These are phyloP conservation scores for Codiaeum variegatum DNA, from an alignment of 441 rosid genomes.

Conservation along the genomic window DNA sequence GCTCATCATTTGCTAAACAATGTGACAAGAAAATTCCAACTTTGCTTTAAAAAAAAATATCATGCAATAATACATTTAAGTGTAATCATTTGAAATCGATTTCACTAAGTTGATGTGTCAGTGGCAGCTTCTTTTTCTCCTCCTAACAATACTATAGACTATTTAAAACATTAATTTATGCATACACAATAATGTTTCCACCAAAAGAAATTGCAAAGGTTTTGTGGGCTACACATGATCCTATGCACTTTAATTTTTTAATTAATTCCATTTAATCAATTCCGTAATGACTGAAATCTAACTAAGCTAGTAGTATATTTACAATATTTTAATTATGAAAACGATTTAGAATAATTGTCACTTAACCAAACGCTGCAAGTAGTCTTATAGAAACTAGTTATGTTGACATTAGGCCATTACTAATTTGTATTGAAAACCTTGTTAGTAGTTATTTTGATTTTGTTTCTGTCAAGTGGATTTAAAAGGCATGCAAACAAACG, in stretches of 20 bases:
- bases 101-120: neutral
- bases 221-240: conserved; percentile 21
- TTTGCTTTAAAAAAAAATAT: neutral
- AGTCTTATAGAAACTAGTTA: too few relatives aligned
- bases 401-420: too few relatives aligned
- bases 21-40: neutral
- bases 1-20: conserved; percentile 1
- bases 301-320: too few relatives aligned
- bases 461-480: too few relatives aligned
- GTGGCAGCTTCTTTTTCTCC: conserved; percentile 12
- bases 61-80: neutral
- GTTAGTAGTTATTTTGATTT: too few relatives aligned
- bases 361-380: too few relatives aligned
- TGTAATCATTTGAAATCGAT: conserved; percentile 12
- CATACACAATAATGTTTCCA: neutral
- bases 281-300: neutral
- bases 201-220: conserved; percentile 6
- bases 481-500: too few relatives aligned
- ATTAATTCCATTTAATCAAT: neutral
- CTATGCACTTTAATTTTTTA: neutral
- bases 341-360: too few relatives aligned
- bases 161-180: neutral
- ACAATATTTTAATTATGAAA: too few relatives aligned
- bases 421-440: too few relatives aligned
- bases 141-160: neutral